Evolutionary conservation across 2,329 filamentous ascomycete species (phyloP).

Genomic region (Chalaropsis thielavioides): DNA sequence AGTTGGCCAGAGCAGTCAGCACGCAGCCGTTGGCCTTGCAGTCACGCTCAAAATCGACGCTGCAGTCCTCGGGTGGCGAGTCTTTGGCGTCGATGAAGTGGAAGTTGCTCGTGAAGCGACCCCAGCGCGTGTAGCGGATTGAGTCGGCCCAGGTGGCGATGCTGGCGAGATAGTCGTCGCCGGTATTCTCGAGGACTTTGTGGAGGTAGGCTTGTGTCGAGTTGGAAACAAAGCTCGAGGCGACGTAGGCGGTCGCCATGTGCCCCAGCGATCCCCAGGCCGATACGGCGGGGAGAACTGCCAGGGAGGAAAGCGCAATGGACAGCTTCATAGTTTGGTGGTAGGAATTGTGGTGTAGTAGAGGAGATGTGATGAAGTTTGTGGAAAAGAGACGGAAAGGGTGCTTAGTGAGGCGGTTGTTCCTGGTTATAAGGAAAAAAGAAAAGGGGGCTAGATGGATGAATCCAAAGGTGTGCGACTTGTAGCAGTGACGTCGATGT

Average conservation of each 20-base stretch:
- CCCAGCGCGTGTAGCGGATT: slow-evolving; percentile 49
- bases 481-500: neutral
- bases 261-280: slow-evolving; percentile 44
- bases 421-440: neutral
- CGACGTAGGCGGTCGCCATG: slow-evolving; percentile 50
- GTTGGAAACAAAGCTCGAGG: slow-evolving; percentile 43
- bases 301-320: slow-evolving; percentile 22
- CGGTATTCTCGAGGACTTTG: slow-evolving; percentile 38
- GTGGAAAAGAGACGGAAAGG: neutral
- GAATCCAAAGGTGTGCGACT: neutral
- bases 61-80: slow-evolving; percentile 41
- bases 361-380: neutral
- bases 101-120: slow-evolving; percentile 45
- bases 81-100: slow-evolving; percentile 59
- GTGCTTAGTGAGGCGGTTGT: neutral
- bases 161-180: slow-evolving; percentile 44
- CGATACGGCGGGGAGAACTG: slow-evolving; percentile 25
- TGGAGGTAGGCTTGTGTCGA: slow-evolving; percentile 44
- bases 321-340: slow-evolving; percentile 25
- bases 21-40: slow-evolving; percentile 49
- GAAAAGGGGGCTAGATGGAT: neutral
- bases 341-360: neutral
- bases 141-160: slow-evolving; percentile 55
- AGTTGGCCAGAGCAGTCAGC: slow-evolving; percentile 45
- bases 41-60: slow-evolving; percentile 44